Evolutionary conservation across 306 rosid species (phyloP).

Genomic region (Dalbergia cultrata): DNA sequence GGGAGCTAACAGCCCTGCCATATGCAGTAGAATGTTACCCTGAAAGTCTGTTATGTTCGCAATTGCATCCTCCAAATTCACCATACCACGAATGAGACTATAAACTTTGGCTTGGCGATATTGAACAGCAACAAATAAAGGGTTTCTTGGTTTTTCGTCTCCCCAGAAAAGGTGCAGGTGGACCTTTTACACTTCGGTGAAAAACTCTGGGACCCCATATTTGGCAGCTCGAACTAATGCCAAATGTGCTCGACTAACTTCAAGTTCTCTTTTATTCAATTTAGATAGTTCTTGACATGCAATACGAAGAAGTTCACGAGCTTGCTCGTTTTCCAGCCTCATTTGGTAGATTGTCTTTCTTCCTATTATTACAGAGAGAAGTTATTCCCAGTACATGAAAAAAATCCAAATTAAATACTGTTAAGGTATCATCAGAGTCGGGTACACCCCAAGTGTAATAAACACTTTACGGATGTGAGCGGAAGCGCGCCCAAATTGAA

Average conservation of each 20-base stretch:
- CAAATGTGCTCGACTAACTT: accelerated
- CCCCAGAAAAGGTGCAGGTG: background rate
- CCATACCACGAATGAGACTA: conserved; percentile 12
- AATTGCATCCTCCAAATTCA: background rate
- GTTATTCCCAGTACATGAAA: no score
- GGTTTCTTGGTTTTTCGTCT: no score
- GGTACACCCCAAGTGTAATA: no score
- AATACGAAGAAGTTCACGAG: background rate
- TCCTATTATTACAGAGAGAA: background rate
- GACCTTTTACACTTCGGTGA: background rate
- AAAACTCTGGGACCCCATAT: background rate
- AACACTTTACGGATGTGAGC: no score
- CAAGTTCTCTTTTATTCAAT: accelerated
- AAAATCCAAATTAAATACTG: background rate
- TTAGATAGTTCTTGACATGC: background rate
- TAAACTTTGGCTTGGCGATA: conserved; percentile 25
- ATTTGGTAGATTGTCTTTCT: background rate
- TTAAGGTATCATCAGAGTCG: no score
- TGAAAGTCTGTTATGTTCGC: accelerated
- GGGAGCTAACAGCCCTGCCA: conserved; percentile 2
- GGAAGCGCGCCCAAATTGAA: no score
- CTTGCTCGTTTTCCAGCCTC: background rate
- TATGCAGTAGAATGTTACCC: background rate
- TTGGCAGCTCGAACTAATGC: background rate
- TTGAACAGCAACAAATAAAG: background rate